Evolutionary conservation across 139 green algal species (phyloP), one percentile per base, ranked within the genome.

Genomic region (Closterium sp.): DNA sequence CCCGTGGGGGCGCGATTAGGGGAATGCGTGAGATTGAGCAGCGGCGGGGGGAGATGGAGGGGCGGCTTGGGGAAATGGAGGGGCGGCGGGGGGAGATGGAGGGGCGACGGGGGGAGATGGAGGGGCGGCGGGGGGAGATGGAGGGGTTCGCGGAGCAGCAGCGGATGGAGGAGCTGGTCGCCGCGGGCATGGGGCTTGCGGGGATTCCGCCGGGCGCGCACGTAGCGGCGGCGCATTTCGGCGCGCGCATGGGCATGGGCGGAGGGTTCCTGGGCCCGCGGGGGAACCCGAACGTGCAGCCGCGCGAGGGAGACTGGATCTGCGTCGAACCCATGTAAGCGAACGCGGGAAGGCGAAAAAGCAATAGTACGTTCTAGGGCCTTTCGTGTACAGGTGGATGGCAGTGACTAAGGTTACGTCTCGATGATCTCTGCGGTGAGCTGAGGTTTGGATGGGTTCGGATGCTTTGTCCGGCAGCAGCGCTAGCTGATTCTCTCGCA

Each of bases 251-350:
- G 55, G 55, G 55, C 55, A 76, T 76, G 55, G 55, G 55, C 55
- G 55, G 55, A 25, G 55, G 55, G 55, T 76, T 76, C 55, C 23
- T 76, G 55, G 55, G 16, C 12, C 55, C 55, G 7, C 55, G 55
- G 16, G 55, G 55, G 55, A 93, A 93, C 34, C 90, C 90, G 23
- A 93, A 93, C 38, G 90, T 93, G 34, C 36, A 35, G 35, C 90
- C 90, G 25, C 86, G 90, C 34, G 90, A 93, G 69, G 90, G 90
- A 34, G 90, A 93, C 87, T 93, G 90, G 90, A 93, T 93, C 43
- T 93, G 90, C 81, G 16, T 88, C 34, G 87, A 91, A 31, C 87
- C 90, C 25, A 93, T 86, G 90, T 93, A 30, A 85, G 90, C 83
- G 35, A 31, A 76, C 43, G 8, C 35, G 38, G 38, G 38, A 66